phyloP scores from a whole-genome alignment of 2,329 filamentous ascomycete genomes.

The Alternaria sp. region DNA sequence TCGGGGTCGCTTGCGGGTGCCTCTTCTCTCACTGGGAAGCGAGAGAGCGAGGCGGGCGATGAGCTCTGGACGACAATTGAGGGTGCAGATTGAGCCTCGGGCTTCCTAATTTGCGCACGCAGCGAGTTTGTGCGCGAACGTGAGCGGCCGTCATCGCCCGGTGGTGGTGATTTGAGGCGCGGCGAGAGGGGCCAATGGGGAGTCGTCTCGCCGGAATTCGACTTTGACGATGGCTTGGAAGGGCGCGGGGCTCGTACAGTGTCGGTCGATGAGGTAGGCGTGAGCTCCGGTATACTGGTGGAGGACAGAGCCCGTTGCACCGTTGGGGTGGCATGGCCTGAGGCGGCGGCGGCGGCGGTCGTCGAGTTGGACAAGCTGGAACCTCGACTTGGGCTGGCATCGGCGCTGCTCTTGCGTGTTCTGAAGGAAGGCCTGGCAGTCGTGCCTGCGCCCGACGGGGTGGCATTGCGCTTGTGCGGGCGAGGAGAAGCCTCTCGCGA shows the following conservation, averaged over 20 bases:
- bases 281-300: conserved; percentile 72
- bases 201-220: conserved; percentile 56
- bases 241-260: conserved; percentile 69
- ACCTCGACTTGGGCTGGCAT: conserved; percentile 53
- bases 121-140: conserved; percentile 57
- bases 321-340: conserved; percentile 68
- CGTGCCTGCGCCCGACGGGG: conserved; percentile 28
- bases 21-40: conserved; percentile 42
- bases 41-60: conserved; percentile 51
- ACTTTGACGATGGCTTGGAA: conserved; percentile 67
- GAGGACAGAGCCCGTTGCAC: conserved; percentile 75
- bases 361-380: conserved; percentile 44
- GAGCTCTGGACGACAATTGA: conserved; percentile 58
- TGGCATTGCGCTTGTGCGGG: conserved; percentile 38
- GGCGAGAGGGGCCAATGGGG: conserved; percentile 82
- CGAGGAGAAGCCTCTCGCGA: conserved; percentile 60
- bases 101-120: conserved; percentile 47
- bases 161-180: conserved; percentile 77
- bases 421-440: conserved; percentile 41
- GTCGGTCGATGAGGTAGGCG: conserved; percentile 66
- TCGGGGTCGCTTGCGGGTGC: conserved; percentile 46
- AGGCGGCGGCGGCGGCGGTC: conserved; percentile 41
- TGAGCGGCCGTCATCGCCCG: conserved; percentile 43
- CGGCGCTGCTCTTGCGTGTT: conserved; percentile 57
- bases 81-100: conserved; percentile 48